A percentile compares a stretch with the other conserved stretches of the same genome.
Evolutionary conservation across 202 grass and related monocot genomes (phyloP).

Genomic region (Hordeum pubiflorum): DNA sequence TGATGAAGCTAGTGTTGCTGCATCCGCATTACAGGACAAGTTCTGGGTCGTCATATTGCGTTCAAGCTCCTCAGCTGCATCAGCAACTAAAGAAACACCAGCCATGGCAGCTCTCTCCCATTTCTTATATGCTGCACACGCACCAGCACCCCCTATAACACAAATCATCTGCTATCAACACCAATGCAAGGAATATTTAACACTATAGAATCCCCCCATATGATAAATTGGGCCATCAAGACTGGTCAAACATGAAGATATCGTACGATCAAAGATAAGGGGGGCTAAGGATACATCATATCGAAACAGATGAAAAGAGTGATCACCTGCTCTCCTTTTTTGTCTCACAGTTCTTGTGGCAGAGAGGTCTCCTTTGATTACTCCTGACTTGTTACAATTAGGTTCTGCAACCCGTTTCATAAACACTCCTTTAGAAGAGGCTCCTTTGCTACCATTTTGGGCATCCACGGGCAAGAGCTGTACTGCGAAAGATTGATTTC

Average conservation of each 20-base stretch:
- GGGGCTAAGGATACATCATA: slow-evolving; percentile 12
- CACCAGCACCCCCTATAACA: slow-evolving; percentile 49
- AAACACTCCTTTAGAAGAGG: slow-evolving; percentile 52
- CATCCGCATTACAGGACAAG: slow-evolving; percentile 29
- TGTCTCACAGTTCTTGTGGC: slow-evolving; percentile 74
- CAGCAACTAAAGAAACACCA: slow-evolving; percentile 97
- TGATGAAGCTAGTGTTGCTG: slow-evolving; percentile 26
- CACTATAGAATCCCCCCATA: slow-evolving; percentile 1
- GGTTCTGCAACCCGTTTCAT: slow-evolving; percentile 47
- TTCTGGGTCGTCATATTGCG: slow-evolving; percentile 19
- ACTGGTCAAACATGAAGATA: neutral
- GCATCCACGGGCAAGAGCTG: slow-evolving; percentile 47
- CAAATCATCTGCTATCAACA: slow-evolving; percentile 24
- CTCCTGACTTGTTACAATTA: slow-evolving; percentile 50
- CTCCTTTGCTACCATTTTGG: slow-evolving; percentile 53
- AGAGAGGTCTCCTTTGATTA: slow-evolving; percentile 60
- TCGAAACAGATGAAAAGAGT: slow-evolving; percentile 25
- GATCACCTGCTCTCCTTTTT: slow-evolving; percentile 76
- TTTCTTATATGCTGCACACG: slow-evolving; percentile 77
- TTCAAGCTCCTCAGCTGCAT: slow-evolving; percentile 95
- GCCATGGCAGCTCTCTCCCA: slow-evolving; percentile 97
- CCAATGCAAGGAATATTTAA: slow-evolving; percentile 23
- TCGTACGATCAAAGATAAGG: slow-evolving; percentile 10
- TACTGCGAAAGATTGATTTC: slow-evolving; percentile 48
- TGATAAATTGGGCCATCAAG: slow-evolving; percentile 10